Percentiles rank a stretch among this genome's conserved stretches.
phyloP scores from a whole-genome alignment of 345 rosid species.

The Brassica incana region DNA sequence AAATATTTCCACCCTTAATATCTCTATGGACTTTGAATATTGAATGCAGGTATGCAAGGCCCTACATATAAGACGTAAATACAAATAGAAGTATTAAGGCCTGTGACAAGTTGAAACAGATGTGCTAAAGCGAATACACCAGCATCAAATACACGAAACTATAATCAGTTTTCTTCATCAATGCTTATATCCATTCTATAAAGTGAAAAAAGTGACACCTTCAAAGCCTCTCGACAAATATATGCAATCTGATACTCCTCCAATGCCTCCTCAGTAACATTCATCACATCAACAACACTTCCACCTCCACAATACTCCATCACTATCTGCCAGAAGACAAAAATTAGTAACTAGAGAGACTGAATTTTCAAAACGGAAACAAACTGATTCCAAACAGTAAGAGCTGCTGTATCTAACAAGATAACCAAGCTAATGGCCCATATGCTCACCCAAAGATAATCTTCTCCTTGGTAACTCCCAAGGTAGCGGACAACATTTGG shows the following conservation, averaged over 20 bases:
- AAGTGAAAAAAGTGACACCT: conserved; percentile 52
- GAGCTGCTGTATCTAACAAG: neutral
- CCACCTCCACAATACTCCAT: conserved; percentile 99
- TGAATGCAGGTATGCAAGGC: conserved; percentile 94
- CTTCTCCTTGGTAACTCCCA: conserved; percentile 99
- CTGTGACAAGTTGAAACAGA: conserved; percentile 15
- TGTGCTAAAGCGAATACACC: conserved; percentile 3
- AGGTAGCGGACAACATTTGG: conserved; percentile 95
- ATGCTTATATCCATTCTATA: conserved; percentile 22
- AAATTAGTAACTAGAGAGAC: conserved; percentile 33
- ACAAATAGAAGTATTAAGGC: conserved; percentile 23
- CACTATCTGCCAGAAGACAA: conserved; percentile 76
- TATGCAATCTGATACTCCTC: conserved; percentile 98
- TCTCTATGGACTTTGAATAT: conserved; percentile 98
- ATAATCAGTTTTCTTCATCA: conserved; percentile 18
- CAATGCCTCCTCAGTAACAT: conserved; percentile 80
- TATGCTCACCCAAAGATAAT: conserved; percentile 86
- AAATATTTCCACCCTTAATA: conserved; percentile 96
- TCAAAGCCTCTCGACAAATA: conserved; percentile 87
- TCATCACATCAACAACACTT: conserved; percentile 95
- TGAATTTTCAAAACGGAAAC: neutral
- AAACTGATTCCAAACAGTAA: conserved; percentile 2
- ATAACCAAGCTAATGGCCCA: conserved; percentile 14
- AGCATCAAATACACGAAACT: conserved; percentile 18
- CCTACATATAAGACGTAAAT: conserved; percentile 53